These are phyloP conservation scores for Starmerella apis DNA, from an alignment of 805 yeast species.

Conservation along the genomic window DNA sequence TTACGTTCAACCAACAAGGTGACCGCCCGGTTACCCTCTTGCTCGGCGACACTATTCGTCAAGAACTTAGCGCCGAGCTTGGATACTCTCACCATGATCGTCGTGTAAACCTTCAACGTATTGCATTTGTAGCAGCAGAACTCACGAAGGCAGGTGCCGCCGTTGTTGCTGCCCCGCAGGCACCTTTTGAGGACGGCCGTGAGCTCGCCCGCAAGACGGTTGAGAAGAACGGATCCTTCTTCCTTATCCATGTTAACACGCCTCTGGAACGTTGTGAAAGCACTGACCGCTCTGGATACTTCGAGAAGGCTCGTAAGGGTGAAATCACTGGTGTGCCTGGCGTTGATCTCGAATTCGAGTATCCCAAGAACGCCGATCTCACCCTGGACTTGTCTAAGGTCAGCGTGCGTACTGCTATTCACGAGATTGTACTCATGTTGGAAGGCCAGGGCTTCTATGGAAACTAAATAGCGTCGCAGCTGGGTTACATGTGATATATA, in stretches of 20 bases:
- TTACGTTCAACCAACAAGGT: conserved; percentile 83
- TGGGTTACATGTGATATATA: not conserved
- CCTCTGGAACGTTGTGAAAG: conserved; percentile 38
- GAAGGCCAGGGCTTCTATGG: conserved; percentile 76
- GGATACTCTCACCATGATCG: conserved; percentile 36
- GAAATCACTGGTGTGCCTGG: conserved; percentile 42
- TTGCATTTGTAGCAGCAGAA: conserved; percentile 60
- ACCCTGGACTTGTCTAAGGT: conserved; percentile 44
- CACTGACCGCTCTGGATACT: conserved; percentile 44
- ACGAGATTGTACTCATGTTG: conserved; percentile 58
- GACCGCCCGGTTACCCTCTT: conserved; percentile 66
- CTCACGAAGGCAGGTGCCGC: conserved; percentile 86
- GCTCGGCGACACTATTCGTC: conserved; percentile 37
- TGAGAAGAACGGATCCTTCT: conserved; percentile 43
- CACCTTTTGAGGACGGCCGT: conserved; percentile 39
- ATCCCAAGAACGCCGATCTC: conserved; percentile 48
- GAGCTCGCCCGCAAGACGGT: conserved; percentile 37
- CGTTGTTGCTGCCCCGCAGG: conserved; percentile 57
- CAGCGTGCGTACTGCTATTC: conserved; percentile 60
- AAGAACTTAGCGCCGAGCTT: conserved; percentile 35
- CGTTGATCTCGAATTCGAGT: conserved; percentile 39
- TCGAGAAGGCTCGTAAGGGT: conserved; percentile 38
- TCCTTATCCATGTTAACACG: conserved; percentile 43
- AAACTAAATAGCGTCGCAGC: conserved; percentile 2
- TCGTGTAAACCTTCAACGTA: conserved; percentile 36